These are phyloP conservation scores for Rhizopus delemar DNA, from an alignment of 371 early-diverging fungal genomes.

Conservation along the genomic window DNA sequence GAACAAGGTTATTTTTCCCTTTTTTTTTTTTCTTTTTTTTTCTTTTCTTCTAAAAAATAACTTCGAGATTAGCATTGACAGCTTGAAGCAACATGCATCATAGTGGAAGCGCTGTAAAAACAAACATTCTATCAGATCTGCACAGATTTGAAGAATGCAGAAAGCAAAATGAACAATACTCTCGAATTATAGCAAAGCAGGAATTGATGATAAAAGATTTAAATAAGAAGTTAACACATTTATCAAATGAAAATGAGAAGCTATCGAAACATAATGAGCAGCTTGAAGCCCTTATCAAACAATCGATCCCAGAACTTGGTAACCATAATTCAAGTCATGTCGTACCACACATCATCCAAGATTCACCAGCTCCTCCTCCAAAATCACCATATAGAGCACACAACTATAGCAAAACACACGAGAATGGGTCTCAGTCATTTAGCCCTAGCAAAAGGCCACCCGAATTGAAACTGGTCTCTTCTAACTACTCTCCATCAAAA, in stretches of 20 bases:
- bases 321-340: not conserved
- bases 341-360: not conserved
- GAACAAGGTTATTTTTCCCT: no score
- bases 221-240: constrained; percentile 44
- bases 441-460: constrained; percentile 14
- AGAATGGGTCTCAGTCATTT: constrained; percentile 6
- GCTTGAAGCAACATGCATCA: no score
- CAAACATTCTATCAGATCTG: no score
- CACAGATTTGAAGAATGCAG: constrained; percentile 7
- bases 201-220: constrained; percentile 71
- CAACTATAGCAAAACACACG: not conserved
- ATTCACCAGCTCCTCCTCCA: constrained; percentile 40
- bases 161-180: constrained; percentile 78
- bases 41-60: no score
- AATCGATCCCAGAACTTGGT: not conserved
- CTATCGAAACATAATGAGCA: constrained; percentile 28
- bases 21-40: no score
- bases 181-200: constrained; percentile 85
- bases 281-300: constrained; percentile 13
- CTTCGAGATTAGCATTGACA: no score
- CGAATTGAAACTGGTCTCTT: constrained; percentile 15
- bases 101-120: no score
- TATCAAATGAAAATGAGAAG: constrained; percentile 48
- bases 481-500: constrained; percentile 8
- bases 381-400: constrained; percentile 45